Evolutionary conservation across 176 grass and related monocot genomes (phyloP).

Genomic region (Leersia perrieri): DNA sequence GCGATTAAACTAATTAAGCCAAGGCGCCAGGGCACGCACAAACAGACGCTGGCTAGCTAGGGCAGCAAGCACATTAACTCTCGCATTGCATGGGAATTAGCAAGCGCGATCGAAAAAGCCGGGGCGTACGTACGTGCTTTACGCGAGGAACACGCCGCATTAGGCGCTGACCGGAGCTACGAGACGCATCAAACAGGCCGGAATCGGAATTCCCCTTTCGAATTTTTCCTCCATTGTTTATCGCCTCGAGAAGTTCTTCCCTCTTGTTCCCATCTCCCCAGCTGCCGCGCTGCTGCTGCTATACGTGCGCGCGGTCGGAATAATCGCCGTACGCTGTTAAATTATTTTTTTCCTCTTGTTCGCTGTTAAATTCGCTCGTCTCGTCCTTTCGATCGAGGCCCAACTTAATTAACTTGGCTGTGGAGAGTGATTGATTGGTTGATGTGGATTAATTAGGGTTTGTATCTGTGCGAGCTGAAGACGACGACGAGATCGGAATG

Average conservation of each 20-base stretch:
- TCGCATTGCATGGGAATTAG: slow-evolving; percentile 1
- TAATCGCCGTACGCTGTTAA: slow-evolving; percentile 7
- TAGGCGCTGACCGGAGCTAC: slow-evolving; percentile 52
- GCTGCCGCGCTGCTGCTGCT: background rate
- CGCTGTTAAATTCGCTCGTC: background rate
- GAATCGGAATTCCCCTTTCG: background rate
- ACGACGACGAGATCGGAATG: slow-evolving; percentile 43
- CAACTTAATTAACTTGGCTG: background rate
- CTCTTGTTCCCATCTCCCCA: slow-evolving; percentile 37
- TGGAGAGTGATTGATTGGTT: background rate
- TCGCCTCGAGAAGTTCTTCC: slow-evolving; percentile 60
- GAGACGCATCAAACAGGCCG: background rate
- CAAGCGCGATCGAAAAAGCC: slow-evolving; percentile 10
- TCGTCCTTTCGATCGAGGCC: slow-evolving; percentile 11
- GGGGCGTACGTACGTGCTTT: slow-evolving; percentile 13
- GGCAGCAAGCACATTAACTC: background rate
- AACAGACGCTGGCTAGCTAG: background rate
- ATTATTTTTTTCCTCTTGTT: background rate
- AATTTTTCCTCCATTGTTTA: background rate
- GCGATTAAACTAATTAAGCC: slow-evolving; percentile 14
- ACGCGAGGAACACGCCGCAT: slow-evolving; percentile 55
- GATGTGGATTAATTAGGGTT: background rate
- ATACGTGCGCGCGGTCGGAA: slow-evolving; percentile 3
- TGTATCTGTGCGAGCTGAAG: background rate
- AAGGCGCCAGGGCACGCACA: background rate